Evolutionary conservation across 2,329 filamentous ascomycete genomes (phyloP), one percentile per base, ranked within the genome.

Genomic region (Achaetomium macrosporum): DNA sequence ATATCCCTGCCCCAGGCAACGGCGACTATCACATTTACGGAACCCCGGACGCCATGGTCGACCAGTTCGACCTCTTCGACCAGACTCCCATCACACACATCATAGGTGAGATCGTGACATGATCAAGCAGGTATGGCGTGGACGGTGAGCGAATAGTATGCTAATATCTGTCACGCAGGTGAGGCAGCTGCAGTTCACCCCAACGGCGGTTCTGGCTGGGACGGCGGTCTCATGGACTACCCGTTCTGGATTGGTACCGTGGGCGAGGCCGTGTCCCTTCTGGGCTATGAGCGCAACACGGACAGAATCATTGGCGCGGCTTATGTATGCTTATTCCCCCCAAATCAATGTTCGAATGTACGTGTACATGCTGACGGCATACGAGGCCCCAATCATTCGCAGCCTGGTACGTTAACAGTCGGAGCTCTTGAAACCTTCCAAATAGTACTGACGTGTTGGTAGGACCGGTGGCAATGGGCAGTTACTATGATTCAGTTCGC

Each of bases 221-320:
- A 25, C 7, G 25, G 25, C 25, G 25, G 25, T 25, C 25, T 25
- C 25, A 25, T 50, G 48, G 48, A 39, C 33, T 33, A 44, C 30
- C 25, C 25, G 25, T 25, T 25, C 48, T 50, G 43, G 50, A 51
- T 51, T 37, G 50, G 76, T 78, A 2, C 77, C 9, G 79, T 87
- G 2, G 77, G 76, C 13, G 84, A 87, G 64, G 83, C 81, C 20
- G 73, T 87, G n/a, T 83, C 78, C 51, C 71, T 86, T 15, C 73
- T 87, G 56, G 79, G 82, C 16, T 79, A 80, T 30, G 84, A 87
- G 72, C 74, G 83, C 51, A 87, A 87, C 66, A 73, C 75, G 3
- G 79, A 84, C 59, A 73, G 76, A 17, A 74, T 84, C 42, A 73
- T 75, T 2, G 78, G 77, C 7, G 74, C 76, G 1, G 71, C 74